A percentile compares a stretch with the other conserved stretches of the same genome.
Evolutionary conservation across 371 early-diverging fungal species (phyloP).

Genomic region (Basidiobolus meristosporus): DNA sequence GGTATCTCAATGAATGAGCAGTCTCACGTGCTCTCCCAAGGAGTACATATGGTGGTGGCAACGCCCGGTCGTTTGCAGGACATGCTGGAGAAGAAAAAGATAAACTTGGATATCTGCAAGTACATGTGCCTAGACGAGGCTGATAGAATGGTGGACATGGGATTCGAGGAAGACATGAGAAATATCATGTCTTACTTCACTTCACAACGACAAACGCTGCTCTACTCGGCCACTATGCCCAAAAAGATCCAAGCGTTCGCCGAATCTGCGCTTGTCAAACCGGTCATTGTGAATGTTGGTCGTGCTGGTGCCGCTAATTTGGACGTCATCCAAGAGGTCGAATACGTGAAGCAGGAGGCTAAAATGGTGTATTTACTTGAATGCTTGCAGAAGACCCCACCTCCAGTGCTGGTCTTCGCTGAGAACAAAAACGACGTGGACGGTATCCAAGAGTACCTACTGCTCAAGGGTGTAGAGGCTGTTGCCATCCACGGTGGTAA

Average conservation of each 20-base stretch:
- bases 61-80: slow-evolving; percentile 92
- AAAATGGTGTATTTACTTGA: slow-evolving; percentile 84
- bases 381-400: slow-evolving; percentile 84
- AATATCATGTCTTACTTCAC: slow-evolving; percentile 85
- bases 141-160: slow-evolving; percentile 98
- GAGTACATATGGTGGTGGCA: slow-evolving; percentile 70
- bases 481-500: slow-evolving; percentile 93
- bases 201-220: slow-evolving; percentile 76
- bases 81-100: slow-evolving; percentile 55
- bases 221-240: slow-evolving; percentile 96
- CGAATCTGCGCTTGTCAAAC: slow-evolving; percentile 64
- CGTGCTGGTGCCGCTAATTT: slow-evolving; percentile 93
- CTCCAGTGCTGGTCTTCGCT: slow-evolving; percentile 94
- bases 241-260: slow-evolving; percentile 94
- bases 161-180: slow-evolving; percentile 89
- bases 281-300: slow-evolving; percentile 94
- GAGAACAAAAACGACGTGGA: slow-evolving; percentile 99
- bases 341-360: slow-evolving; percentile 88
- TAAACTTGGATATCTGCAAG: slow-evolving; percentile 60
- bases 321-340: slow-evolving; percentile 95
- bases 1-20: slow-evolving; percentile 90
- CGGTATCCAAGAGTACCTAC: slow-evolving; percentile 87
- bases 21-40: slow-evolving; percentile 30
- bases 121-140: slow-evolving; percentile 94
- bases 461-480: slow-evolving; percentile 83